Evolutionary conservation across 2,329 filamentous ascomycete genomes (phyloP), one percentile per base, ranked within the genome.

Genomic region (Helminthosporium solani): DNA sequence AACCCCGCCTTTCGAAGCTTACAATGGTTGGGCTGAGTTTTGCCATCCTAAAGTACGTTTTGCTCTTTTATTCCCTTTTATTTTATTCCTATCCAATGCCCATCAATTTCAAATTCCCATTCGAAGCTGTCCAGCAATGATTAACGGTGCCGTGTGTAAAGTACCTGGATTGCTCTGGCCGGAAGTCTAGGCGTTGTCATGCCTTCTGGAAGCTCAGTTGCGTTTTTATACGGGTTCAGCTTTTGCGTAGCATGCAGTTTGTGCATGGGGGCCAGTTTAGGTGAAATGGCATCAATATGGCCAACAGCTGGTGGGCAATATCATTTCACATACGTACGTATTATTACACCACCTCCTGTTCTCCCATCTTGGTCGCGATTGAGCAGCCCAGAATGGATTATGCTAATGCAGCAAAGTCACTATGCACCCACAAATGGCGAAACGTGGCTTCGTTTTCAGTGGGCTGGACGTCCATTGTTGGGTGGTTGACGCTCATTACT

Each of bases 171-270:
- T 40, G 70, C 71, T 9, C 62, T 75, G 2, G 72, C 72, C 0
- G 73, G 72, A 2, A 73, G 72, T 2, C 61, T 76, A 0, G 72
- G 72, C 2, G 57, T 75, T 2, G 70, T 52, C 4, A 38, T 52
- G 40, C 46, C 43, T 5, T 44, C 34, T 20, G 73, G 73, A 2
- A 70, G 73, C 12, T 70, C 73, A 1, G 70, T 74, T 2, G 64
- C 72, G 0, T 70, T 75, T 33, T 40, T 76, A 0, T 77, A 76
- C 48, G 74, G 74, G 2, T 76, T 77, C 48, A 60, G 76, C 39
- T 74, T 77, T 53, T 75, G 72, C 47, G 71, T 75, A 7, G 25
- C 75, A 3, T 75, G 73, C 56, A 75, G 74, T 47, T 63, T 76
- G 7, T 68, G 68, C 6, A 60, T 77, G 1, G 70, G 68, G 0